These are phyloP conservation scores for Penicillium robsamsonii DNA, from an alignment of 495 filamentous ascomycete genomes.

Conservation along the genomic window DNA sequence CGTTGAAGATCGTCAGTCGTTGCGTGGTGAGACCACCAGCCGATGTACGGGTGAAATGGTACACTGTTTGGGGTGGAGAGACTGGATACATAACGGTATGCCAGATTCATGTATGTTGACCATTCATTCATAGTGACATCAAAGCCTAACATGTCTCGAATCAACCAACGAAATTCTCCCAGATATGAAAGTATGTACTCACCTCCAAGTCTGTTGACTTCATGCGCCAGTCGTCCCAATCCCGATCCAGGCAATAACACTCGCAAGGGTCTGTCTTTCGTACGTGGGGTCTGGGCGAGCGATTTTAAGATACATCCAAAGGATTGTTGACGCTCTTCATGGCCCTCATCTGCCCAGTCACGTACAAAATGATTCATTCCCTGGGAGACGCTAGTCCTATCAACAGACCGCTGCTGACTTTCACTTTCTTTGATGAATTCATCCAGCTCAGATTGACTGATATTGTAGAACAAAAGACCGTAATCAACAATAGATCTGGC, in stretches of 20 bases:
- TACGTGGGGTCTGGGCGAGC: constrained; percentile 17
- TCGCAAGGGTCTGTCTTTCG: constrained; percentile 15
- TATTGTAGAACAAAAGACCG: constrained; percentile 22
- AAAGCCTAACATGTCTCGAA: constrained; percentile 20
- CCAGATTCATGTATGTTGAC: constrained; percentile 43
- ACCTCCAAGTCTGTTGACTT: constrained; percentile 36
- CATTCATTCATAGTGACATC: constrained; percentile 45
- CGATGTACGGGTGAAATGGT: constrained; percentile 42
- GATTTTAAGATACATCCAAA: constrained; percentile 36
- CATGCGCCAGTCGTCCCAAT: constrained; percentile 41
- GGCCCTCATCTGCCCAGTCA: constrained; percentile 44
- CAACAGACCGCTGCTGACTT: constrained; percentile 10
- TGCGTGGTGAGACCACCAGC: constrained; percentile 46
- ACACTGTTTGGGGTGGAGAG: constrained; percentile 6
- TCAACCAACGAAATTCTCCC: neutral
- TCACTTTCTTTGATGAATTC: constrained; percentile 17
- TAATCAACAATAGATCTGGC: constrained; percentile 18
- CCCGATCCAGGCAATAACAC: constrained; percentile 45
- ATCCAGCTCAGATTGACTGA: constrained; percentile 18
- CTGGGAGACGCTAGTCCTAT: constrained; percentile 37
- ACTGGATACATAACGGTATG: constrained; percentile 31
- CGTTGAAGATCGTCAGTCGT: constrained; percentile 39
- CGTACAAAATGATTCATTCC: constrained; percentile 48
- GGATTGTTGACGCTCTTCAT: constrained; percentile 34
- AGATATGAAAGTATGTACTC: neutral